Percentiles rank a stretch among this genome's conserved stretches.
Evolutionary conservation across 2,329 filamentous ascomycete genomes (phyloP).

Genomic region (Trichoderma sp.): DNA sequence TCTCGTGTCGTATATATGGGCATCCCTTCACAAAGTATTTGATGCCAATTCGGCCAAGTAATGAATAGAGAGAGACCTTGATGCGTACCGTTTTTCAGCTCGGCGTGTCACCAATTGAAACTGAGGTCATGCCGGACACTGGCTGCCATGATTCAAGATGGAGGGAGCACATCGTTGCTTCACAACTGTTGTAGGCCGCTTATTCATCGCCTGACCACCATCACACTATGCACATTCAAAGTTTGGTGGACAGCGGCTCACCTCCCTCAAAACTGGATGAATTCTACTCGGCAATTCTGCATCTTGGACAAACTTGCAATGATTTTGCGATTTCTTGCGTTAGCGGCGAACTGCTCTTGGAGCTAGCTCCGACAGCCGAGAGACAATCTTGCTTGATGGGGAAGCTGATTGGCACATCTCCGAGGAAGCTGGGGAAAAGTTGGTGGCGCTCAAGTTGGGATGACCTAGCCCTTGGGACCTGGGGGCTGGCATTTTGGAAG

Average conservation of each 20-base stretch:
- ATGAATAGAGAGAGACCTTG: no score
- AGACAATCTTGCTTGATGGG: background rate
- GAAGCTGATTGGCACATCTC: constrained; percentile 14
- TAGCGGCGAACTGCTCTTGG: constrained; percentile 3
- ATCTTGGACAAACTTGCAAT: background rate
- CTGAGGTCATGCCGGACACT: background rate
- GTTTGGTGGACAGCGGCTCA: background rate
- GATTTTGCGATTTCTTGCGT: background rate
- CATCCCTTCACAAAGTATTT: background rate
- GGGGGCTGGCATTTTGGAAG: background rate
- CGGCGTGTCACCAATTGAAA: background rate
- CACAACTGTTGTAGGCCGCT: background rate
- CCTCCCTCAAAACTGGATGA: background rate
- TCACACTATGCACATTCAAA: background rate
- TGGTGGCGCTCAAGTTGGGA: constrained; percentile 1
- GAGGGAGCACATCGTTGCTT: background rate
- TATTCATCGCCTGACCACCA: background rate
- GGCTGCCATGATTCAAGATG: background rate
- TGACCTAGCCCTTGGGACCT: background rate
- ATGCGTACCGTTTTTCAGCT: background rate
- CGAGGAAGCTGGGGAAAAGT: constrained; percentile 10
- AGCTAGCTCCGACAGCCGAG: background rate
- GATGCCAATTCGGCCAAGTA: background rate
- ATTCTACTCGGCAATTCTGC: background rate
- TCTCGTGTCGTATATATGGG: background rate